Evolutionary conservation across 805 yeast species (phyloP).

Genomic region (Blastobotrys americana): DNA sequence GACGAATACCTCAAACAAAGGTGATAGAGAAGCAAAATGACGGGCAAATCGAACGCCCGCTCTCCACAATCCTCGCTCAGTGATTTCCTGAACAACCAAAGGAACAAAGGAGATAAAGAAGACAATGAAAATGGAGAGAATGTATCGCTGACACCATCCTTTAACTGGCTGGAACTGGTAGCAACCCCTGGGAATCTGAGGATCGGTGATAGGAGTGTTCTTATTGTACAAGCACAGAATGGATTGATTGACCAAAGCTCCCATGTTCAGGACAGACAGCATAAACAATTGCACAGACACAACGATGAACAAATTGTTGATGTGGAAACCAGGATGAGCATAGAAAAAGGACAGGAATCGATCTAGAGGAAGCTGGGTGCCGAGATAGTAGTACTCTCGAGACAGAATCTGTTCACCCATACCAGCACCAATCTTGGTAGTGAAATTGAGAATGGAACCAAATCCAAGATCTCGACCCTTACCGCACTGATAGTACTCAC

Average conservation of each 20-base stretch:
- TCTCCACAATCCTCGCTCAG: constrained; percentile 77
- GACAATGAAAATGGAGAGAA: constrained; percentile 83
- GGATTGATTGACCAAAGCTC: constrained; percentile 67
- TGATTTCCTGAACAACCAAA: constrained; percentile 73
- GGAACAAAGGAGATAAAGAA: constrained; percentile 91
- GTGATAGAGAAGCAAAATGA: constrained; percentile 78
- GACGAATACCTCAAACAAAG: constrained; percentile 89
- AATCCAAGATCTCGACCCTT: constrained; percentile 95
- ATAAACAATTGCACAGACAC: constrained; percentile 82
- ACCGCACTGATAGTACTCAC: constrained; percentile 95
- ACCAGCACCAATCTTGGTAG: constrained; percentile 94
- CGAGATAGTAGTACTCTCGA: constrained; percentile 84
- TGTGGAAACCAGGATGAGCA: constrained; percentile 95
- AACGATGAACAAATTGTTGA: constrained; percentile 82
- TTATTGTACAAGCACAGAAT: constrained; percentile 60
- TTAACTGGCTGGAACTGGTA: constrained; percentile 79
- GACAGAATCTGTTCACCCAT: constrained; percentile 96
- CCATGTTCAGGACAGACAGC: constrained; percentile 70
- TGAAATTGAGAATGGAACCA: constrained; percentile 84
- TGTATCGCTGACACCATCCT: constrained; percentile 84
- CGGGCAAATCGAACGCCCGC: constrained; percentile 62
- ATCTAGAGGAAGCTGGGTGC: constrained; percentile 83
- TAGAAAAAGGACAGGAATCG: constrained; percentile 87
- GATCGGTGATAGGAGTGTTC: constrained; percentile 63
- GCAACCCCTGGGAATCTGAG: constrained; percentile 74